Conservation (phyloP, 2,329 filamentous ascomycete species). For the Epichloe sibirici region DNA sequence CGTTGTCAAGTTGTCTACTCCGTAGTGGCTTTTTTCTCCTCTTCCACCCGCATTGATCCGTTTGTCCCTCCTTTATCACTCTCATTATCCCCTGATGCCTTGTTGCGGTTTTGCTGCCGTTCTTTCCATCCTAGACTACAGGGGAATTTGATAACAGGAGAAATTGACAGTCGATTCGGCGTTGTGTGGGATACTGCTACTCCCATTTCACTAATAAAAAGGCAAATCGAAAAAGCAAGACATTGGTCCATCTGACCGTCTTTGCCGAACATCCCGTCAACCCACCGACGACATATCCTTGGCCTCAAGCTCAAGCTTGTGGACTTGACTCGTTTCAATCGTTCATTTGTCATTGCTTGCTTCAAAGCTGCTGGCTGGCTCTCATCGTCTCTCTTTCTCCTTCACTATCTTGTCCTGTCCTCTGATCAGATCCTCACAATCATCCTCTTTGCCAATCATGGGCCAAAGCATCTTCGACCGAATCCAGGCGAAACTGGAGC, state of each 20-base stretch:
- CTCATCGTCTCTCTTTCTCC: background rate
- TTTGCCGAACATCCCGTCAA: background rate
- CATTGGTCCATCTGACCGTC: background rate
- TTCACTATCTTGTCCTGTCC: background rate
- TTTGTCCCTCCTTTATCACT: conserved; percentile 1
- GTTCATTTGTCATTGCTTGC: background rate
- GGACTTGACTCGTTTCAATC: background rate
- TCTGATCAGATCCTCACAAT: background rate
- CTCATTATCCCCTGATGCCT: background rate
- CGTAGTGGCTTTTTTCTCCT: background rate
- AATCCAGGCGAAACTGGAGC: conserved; percentile 63
- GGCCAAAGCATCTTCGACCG: conserved; percentile 43
- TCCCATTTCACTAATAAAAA: background rate
- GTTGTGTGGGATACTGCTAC: background rate
- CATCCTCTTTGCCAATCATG: conserved; percentile 23
- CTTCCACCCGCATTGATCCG: background rate
- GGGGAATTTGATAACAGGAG: background rate
- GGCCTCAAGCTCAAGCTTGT: background rate
- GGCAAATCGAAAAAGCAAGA: background rate
- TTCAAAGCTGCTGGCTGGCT: background rate
- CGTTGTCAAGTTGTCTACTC: background rate
- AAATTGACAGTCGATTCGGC: background rate
- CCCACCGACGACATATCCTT: background rate
- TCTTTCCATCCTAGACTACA: background rate
- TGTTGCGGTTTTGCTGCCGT: background rate